phyloP scores from a whole-genome alignment of 1,284 basidiomycete species.

The Peniophora sp. region DNA sequence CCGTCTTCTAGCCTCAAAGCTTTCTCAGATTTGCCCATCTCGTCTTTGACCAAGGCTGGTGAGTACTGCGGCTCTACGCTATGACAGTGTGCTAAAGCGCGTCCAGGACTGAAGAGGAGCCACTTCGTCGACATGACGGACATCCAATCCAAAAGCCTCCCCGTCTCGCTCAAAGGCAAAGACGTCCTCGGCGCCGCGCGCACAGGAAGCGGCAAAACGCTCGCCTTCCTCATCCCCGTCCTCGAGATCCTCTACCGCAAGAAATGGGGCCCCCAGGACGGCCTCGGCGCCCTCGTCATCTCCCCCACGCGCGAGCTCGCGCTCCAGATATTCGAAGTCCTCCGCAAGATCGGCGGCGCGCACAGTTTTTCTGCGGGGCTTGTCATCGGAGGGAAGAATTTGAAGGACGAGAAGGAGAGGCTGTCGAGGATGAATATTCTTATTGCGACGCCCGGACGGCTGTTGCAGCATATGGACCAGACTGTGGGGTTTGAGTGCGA shows the following conservation, averaged over 20 bases:
- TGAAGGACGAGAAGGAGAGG: constrained; percentile 89
- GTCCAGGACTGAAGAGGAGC: constrained; percentile 71
- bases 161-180: constrained; percentile 54
- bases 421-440: constrained; percentile 94
- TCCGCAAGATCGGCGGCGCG: constrained; percentile 85
- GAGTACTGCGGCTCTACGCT: constrained; percentile 10
- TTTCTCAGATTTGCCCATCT: constrained; percentile 67
- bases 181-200: constrained; percentile 75
- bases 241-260: constrained; percentile 68
- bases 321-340: constrained; percentile 95
- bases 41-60: constrained; percentile 63
- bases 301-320: constrained; percentile 94
- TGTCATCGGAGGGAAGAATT: constrained; percentile 93
- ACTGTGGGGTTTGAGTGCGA: constrained; percentile 91
- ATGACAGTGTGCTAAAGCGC: not conserved
- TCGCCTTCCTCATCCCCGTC: constrained; percentile 75
- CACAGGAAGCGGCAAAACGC: constrained; percentile 80
- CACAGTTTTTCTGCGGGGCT: constrained; percentile 93
- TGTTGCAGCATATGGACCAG: constrained; percentile 98
- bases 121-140: constrained; percentile 86
- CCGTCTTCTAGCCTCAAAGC: constrained; percentile 36
- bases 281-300: constrained; percentile 88
- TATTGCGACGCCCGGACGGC: constrained; percentile 90
- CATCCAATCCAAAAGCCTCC: constrained; percentile 63
- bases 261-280: constrained; percentile 78